Conservation (phyloP, 2,329 filamentous ascomycete species). For the Penicillium capsulatum region DNA sequence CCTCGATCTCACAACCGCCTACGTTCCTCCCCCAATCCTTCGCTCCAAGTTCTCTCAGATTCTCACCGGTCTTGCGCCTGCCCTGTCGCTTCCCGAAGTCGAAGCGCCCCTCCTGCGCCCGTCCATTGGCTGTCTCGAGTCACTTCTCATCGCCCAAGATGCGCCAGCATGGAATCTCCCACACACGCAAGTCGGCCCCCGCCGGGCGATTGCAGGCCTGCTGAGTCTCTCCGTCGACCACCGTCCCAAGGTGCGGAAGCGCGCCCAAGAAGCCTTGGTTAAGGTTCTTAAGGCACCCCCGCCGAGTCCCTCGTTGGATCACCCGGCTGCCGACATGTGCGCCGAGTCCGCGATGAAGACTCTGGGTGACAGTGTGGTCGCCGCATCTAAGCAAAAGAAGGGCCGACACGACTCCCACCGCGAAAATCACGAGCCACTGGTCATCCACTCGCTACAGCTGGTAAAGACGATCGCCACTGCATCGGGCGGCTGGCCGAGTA, state of each 20-base stretch:
- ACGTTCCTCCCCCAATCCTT: constrained; percentile 78
- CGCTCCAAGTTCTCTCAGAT: constrained; percentile 95
- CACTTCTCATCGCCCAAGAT: constrained; percentile 86
- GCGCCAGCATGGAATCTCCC: constrained; percentile 80
- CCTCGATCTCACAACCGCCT: constrained; percentile 84
- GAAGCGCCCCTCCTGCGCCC: constrained; percentile 82
- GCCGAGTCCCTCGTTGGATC: constrained; percentile 85
- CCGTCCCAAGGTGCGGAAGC: constrained; percentile 88
- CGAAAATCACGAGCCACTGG: constrained; percentile 66
- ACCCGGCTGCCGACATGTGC: constrained; percentile 94
- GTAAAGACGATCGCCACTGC: constrained; percentile 84
- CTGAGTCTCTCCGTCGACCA: constrained; percentile 80
- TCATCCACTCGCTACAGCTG: constrained; percentile 89
- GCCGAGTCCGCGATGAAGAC: constrained; percentile 83
- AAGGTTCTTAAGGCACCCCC: constrained; percentile 80
- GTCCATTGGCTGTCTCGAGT: constrained; percentile 89
- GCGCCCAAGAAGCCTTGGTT: constrained; percentile 82
- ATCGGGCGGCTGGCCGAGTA: constrained; percentile 91
- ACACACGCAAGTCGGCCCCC: constrained; percentile 75
- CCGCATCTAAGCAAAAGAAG: constrained; percentile 66
- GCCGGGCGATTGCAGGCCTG: constrained; percentile 80
- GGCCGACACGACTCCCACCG: constrained; percentile 40
- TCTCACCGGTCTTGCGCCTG: constrained; percentile 76
- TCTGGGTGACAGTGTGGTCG: constrained; percentile 65
- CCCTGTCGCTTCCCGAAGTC: constrained; percentile 72